Percentiles rank a stretch among this genome's conserved stretches.
These are phyloP conservation scores for Hemerocallis citrina DNA, from an alignment of 106 monocot species.

Conservation along the genomic window DNA sequence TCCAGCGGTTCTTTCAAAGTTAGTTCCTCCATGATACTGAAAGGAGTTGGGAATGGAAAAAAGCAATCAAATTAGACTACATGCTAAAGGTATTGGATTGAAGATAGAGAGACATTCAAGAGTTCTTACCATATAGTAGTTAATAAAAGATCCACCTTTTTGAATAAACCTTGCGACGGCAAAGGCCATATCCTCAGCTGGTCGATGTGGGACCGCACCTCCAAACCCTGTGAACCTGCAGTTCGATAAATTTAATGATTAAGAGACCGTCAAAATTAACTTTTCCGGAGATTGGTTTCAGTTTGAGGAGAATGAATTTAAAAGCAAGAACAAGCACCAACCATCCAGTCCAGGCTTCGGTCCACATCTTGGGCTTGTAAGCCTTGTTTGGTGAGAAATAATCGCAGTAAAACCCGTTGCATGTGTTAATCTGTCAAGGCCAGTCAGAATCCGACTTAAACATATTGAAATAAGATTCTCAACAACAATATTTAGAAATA, in stretches of 20 bases:
- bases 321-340: conserved; percentile 9
- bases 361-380: conserved; percentile 93
- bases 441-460: not conserved
- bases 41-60: not conserved
- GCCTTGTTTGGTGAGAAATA: conserved; percentile 65
- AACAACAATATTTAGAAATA: not conserved
- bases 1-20: conserved; percentile 84
- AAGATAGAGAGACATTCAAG: not conserved
- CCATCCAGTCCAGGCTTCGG: conserved; percentile 94
- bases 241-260: not conserved
- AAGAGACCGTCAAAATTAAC: no score
- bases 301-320: no score
- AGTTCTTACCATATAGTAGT: conserved; percentile 91
- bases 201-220: conserved; percentile 68
- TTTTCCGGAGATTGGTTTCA: no score
- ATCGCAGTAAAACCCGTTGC: conserved; percentile 84
- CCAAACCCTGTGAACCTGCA: conserved; percentile 91
- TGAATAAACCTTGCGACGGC: conserved; percentile 88
- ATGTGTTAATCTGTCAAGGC: conserved; percentile 66
- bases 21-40: conserved; percentile 87
- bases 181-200: conserved; percentile 89
- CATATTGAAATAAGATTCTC: not conserved
- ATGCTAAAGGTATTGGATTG: not conserved
- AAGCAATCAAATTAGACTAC: not conserved
- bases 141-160: conserved; percentile 95